phyloP scores from a whole-genome alignment of 495 filamentous ascomycete species.

The Penicillium canescens region DNA sequence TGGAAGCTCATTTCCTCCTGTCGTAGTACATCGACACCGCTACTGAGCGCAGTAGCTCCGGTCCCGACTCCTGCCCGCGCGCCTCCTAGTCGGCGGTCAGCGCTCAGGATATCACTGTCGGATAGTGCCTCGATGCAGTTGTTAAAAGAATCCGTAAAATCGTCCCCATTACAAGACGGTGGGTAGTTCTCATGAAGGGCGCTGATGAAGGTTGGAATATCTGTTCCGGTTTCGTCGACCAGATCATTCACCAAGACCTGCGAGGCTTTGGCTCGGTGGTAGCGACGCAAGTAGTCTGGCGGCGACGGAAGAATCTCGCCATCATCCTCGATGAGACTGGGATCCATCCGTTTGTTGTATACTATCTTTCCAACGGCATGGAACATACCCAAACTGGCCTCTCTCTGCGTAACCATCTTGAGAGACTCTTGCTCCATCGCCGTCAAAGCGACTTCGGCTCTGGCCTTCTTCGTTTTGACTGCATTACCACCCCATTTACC shows the following conservation, averaged over 20 bases:
- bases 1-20: slow-evolving; percentile 94
- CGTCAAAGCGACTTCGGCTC: slow-evolving; percentile 57
- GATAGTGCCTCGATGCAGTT: slow-evolving; percentile 82
- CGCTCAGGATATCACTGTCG: slow-evolving; percentile 78
- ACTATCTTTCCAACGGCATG: slow-evolving; percentile 94
- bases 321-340: slow-evolving; percentile 18
- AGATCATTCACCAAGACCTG: slow-evolving; percentile 73
- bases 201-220: slow-evolving; percentile 84
- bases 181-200: slow-evolving; percentile 94
- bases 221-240: slow-evolving; percentile 86
- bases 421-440: slow-evolving; percentile 71
- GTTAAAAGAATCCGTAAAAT: slow-evolving; percentile 63
- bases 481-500: slow-evolving; percentile 69
- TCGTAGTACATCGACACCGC: slow-evolving; percentile 70
- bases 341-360: slow-evolving; percentile 80
- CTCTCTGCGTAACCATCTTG: slow-evolving; percentile 75
- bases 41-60: slow-evolving; percentile 39
- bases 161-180: slow-evolving; percentile 70
- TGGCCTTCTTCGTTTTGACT: slow-evolving; percentile 57
- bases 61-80: slow-evolving; percentile 32
- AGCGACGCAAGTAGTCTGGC: slow-evolving; percentile 63
- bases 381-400: slow-evolving; percentile 87
- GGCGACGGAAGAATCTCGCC: slow-evolving; percentile 43
- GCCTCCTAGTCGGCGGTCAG: slow-evolving; percentile 32
- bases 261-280: slow-evolving; percentile 62